Conservation (phyloP, 1,284 basidiomycete genomes). For the Xerocomus amazonicus region DNA sequence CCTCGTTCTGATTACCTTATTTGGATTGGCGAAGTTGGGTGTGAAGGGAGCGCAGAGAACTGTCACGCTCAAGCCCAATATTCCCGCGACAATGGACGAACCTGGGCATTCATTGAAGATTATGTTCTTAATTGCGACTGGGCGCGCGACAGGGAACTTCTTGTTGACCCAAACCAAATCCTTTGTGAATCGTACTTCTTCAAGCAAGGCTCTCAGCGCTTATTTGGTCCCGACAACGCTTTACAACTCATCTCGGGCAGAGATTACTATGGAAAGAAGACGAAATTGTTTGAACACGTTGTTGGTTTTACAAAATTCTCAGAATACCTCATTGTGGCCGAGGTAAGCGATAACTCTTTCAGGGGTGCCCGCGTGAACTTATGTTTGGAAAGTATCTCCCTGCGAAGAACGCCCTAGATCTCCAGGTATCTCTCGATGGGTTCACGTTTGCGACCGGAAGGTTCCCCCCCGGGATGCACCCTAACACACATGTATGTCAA, state of each 20-base stretch:
- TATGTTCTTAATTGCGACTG: constrained; percentile 94
- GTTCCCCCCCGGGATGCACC: constrained; percentile 88
- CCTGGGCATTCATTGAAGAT: constrained; percentile 76
- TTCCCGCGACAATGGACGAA: constrained; percentile 72
- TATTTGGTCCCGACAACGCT: constrained; percentile 57
- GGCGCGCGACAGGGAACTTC: constrained; percentile 76
- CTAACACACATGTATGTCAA: constrained; percentile 75
- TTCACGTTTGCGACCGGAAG: constrained; percentile 77
- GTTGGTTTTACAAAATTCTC: constrained; percentile 97
- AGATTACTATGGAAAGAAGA: constrained; percentile 71
- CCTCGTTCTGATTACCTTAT: constrained; percentile 85
- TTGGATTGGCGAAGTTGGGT: constrained; percentile 81
- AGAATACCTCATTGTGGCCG: constrained; percentile 91
- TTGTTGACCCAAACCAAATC: constrained; percentile 83
- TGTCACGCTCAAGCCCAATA: constrained; percentile 78
- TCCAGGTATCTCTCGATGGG: constrained; percentile 93
- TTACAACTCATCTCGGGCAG: constrained; percentile 79
- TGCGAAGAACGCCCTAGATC: constrained; percentile 58
- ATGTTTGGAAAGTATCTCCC: constrained; percentile 52
- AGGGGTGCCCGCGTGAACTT: constrained; percentile 1
- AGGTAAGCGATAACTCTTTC: constrained; percentile 49
- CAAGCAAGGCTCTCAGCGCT: constrained; percentile 79
- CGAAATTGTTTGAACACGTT: constrained; percentile 79
- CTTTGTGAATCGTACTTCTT: constrained; percentile 86
- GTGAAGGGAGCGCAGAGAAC: constrained; percentile 41